phyloP scores from a whole-genome alignment of 1,284 basidiomycete species.

The Bjerkandera adusta region DNA sequence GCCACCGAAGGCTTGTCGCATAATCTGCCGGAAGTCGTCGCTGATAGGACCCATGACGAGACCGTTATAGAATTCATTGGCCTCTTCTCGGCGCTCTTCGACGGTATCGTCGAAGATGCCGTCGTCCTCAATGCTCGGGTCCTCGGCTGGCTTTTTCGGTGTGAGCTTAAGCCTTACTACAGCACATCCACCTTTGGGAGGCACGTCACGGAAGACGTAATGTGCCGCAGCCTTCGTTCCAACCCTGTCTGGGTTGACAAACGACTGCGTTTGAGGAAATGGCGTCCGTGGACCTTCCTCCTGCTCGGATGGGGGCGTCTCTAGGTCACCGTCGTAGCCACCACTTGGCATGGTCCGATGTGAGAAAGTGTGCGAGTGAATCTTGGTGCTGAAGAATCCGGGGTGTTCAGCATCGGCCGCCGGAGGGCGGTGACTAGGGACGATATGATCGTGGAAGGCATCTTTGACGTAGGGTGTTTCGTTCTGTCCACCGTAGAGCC shows the following conservation, averaged over 20 bases:
- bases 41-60: slow-evolving; percentile 81
- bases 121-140: slow-evolving; percentile 85
- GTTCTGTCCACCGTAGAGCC: slow-evolving; percentile 89
- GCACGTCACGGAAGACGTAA: slow-evolving; percentile 86
- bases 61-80: slow-evolving; percentile 92
- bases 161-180: slow-evolving; percentile 96
- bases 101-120: slow-evolving; percentile 86
- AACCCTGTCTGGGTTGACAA: slow-evolving; percentile 83
- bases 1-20: slow-evolving; percentile 96
- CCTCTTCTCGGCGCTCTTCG: slow-evolving; percentile 87
- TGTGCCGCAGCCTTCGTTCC: slow-evolving; percentile 95
- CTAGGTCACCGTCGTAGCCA: slow-evolving; percentile 18
- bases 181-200: slow-evolving; percentile 89
- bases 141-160: slow-evolving; percentile 69
- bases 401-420: slow-evolving; percentile 24
- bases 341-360: slow-evolving; percentile 32
- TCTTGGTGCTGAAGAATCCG: slow-evolving; percentile 43
- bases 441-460: slow-evolving; percentile 98
- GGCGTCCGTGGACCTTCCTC: slow-evolving; percentile 54
- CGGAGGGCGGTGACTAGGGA: slow-evolving; percentile 78
- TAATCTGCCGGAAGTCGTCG: slow-evolving; percentile 93
- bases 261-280: slow-evolving; percentile 49
- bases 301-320: slow-evolving; percentile 27
- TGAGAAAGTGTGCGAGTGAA: slow-evolving; percentile 47
- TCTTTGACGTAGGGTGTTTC: slow-evolving; percentile 88